These are phyloP conservation scores for Gentiana macrophylla DNA, from an alignment of 257 asterid genomes.

Conservation along the genomic window DNA sequence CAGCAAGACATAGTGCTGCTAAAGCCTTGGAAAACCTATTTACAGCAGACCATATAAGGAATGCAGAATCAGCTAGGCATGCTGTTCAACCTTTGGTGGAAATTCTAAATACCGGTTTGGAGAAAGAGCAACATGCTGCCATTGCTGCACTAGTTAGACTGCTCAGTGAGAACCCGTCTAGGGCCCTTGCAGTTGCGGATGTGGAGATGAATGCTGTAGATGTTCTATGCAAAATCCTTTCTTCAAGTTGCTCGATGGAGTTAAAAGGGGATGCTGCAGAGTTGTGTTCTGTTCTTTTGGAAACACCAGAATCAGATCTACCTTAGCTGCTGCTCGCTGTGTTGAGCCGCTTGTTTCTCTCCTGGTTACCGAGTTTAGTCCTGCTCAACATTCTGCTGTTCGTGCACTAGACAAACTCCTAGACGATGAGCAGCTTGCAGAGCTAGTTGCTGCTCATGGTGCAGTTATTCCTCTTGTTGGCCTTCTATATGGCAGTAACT, in stretches of 20 bases:
- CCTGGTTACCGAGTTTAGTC: slow-evolving; percentile 67
- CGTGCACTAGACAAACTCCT: slow-evolving; percentile 82
- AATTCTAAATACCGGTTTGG: slow-evolving; percentile 79
- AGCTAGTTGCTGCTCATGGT: slow-evolving; percentile 94
- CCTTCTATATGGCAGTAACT: slow-evolving; percentile 72
- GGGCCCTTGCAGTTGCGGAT: slow-evolving; percentile 92
- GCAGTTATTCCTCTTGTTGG: slow-evolving; percentile 94
- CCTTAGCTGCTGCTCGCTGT: slow-evolving; percentile 89
- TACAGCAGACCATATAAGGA: slow-evolving; percentile 91
- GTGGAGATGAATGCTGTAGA: slow-evolving; percentile 96
- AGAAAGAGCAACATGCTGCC: slow-evolving; percentile 99
- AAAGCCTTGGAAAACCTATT: slow-evolving; percentile 92
- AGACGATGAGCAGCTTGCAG: slow-evolving; percentile 94
- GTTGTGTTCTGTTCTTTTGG: slow-evolving; percentile 76
- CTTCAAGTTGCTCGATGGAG: slow-evolving; percentile 78
- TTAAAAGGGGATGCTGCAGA: slow-evolving; percentile 97
- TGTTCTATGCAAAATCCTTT: slow-evolving; percentile 77
- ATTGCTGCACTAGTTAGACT: slow-evolving; percentile 87
- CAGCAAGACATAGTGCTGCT: slow-evolving; percentile 94
- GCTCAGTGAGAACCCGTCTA: slow-evolving; percentile 83
- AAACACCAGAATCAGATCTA: slow-evolving; percentile 83
- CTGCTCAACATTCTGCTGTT: slow-evolving; percentile 81
- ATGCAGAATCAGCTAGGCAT: slow-evolving; percentile 91
- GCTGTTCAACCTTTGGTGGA: slow-evolving; percentile 98
- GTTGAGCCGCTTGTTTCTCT: slow-evolving; percentile 94